phyloP scores from a whole-genome alignment of 1,139 yeast species.

The Saccharomyces hybrid region DNA sequence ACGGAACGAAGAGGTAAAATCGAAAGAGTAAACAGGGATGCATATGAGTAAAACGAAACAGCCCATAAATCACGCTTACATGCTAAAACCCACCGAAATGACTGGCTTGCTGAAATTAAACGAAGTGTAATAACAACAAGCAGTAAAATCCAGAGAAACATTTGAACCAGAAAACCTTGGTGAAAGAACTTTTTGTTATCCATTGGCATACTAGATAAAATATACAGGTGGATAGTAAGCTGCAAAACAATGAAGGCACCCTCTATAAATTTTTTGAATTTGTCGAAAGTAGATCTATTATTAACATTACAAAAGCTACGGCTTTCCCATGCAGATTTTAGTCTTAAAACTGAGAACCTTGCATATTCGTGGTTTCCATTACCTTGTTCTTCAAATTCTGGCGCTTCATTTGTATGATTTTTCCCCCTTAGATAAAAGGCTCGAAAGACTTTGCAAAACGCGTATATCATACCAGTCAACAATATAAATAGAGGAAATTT shows the following conservation, averaged over 20 bases:
- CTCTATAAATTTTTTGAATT: conserved; percentile 46
- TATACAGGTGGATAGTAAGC: conserved; percentile 37
- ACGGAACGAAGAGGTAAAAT: conserved; percentile 60
- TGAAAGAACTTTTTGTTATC: conserved; percentile 29
- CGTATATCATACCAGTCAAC: conserved; percentile 1
- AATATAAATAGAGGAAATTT: conserved; percentile 16
- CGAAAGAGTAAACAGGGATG: conserved; percentile 45
- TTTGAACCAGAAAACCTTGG: conserved; percentile 34
- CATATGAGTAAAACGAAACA: conserved; percentile 55
- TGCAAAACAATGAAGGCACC: conserved; percentile 40
- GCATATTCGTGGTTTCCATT: conserved; percentile 19
- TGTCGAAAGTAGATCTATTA: conserved; percentile 42
- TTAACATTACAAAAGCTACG: conserved; percentile 54
- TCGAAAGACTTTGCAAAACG: conserved; percentile 12
- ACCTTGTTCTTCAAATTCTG: conserved; percentile 18
- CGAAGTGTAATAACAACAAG: conserved; percentile 46
- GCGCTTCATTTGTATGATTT: conserved; percentile 1
- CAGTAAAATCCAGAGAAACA: conserved; percentile 54
- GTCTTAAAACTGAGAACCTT: conserved; percentile 29
- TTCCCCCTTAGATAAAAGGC: conserved; percentile 8
- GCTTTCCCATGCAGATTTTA: conserved; percentile 30
- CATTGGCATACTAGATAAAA: conserved; percentile 37
- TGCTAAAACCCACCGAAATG: conserved; percentile 17
- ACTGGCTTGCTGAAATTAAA: conserved; percentile 41
- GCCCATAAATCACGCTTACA: conserved; percentile 50